These are phyloP conservation scores for Pythium periplocum DNA, from an alignment of 352 stramenopile genomes.

Conservation along the genomic window DNA sequence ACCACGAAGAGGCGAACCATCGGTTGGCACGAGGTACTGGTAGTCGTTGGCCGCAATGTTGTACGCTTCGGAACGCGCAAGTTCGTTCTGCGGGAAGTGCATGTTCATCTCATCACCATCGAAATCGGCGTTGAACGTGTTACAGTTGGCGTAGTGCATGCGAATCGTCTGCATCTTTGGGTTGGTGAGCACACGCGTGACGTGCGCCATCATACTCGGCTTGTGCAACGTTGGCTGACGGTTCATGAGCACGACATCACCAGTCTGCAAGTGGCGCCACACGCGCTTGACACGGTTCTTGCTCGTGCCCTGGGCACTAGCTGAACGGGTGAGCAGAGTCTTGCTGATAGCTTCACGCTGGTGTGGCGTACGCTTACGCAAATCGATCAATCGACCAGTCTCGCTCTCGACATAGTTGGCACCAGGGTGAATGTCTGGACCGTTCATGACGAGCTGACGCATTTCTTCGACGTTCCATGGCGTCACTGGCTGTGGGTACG, in stretches of 20 bases:
- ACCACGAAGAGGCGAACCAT: slow-evolving; percentile 96
- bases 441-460: slow-evolving; percentile 94
- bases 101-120: slow-evolving; percentile 99
- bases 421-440: slow-evolving; percentile 94
- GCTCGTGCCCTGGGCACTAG: slow-evolving; percentile 68
- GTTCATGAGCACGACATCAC: slow-evolving; percentile 99
- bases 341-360: slow-evolving; percentile 96
- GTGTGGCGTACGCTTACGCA: slow-evolving; percentile 90
- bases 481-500: slow-evolving; percentile 97
- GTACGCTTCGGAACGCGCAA: slow-evolving; percentile 96
- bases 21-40: slow-evolving; percentile 97
- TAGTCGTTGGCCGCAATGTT: slow-evolving; percentile 97
- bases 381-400: slow-evolving; percentile 90
- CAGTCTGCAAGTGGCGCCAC: slow-evolving; percentile 96
- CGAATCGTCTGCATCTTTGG: slow-evolving; percentile 98
- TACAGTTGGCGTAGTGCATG: slow-evolving; percentile 99
- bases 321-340: slow-evolving; percentile 89
- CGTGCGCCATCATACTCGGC: slow-evolving; percentile 99
- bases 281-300: slow-evolving; percentile 93
- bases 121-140: slow-evolving; percentile 99
- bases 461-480: slow-evolving; percentile 98
- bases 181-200: slow-evolving; percentile 95
- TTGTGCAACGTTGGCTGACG: slow-evolving; percentile 99
- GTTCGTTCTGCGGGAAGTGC: slow-evolving; percentile 99
- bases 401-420: slow-evolving; percentile 98